These are phyloP conservation scores for Isatis lusitanica DNA, from an alignment of 441 rosid genomes.

Conservation along the genomic window DNA sequence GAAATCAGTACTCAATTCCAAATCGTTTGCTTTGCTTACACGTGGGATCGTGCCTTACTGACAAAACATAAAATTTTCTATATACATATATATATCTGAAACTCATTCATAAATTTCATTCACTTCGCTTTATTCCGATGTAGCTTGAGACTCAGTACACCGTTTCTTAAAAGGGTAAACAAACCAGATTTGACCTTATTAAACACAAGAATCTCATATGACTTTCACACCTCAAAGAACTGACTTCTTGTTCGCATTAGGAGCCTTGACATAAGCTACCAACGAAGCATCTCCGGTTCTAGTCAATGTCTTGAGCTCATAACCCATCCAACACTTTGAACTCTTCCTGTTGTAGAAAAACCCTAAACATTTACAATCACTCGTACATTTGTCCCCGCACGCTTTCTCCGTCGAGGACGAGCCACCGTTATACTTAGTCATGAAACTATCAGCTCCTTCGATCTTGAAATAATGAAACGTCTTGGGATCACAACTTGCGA, in stretches of 20 bases:
- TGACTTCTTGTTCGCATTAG: conserved; percentile 31
- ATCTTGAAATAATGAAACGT: conserved; percentile 50
- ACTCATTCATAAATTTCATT: neutral
- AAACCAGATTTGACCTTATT: neutral
- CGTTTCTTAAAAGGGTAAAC: neutral
- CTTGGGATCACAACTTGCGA: conserved; percentile 39
- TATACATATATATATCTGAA: neutral
- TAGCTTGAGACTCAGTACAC: neutral
- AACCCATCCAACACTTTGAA: conserved; percentile 63
- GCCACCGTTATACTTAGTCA: conserved; percentile 53
- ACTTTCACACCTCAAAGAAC: conserved; percentile 24
- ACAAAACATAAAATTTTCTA: neutral
- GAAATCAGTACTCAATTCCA: no score
- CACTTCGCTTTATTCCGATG: neutral
- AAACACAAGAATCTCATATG: neutral
- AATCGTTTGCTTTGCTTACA: neutral
- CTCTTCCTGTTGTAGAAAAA: conserved; percentile 56
- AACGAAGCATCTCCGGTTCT: conserved; percentile 52
- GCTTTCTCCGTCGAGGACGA: conserved; percentile 41
- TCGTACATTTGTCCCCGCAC: conserved; percentile 50
- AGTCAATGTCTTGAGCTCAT: conserved; percentile 60
- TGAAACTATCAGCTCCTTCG: conserved; percentile 61
- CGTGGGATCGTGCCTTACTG: neutral
- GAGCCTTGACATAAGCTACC: conserved; percentile 53
- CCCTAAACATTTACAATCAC: conserved; percentile 68